These are phyloP conservation scores for Apiotrichum porosum DNA, from an alignment of 1,284 basidiomycete species.

Conservation along the genomic window DNA sequence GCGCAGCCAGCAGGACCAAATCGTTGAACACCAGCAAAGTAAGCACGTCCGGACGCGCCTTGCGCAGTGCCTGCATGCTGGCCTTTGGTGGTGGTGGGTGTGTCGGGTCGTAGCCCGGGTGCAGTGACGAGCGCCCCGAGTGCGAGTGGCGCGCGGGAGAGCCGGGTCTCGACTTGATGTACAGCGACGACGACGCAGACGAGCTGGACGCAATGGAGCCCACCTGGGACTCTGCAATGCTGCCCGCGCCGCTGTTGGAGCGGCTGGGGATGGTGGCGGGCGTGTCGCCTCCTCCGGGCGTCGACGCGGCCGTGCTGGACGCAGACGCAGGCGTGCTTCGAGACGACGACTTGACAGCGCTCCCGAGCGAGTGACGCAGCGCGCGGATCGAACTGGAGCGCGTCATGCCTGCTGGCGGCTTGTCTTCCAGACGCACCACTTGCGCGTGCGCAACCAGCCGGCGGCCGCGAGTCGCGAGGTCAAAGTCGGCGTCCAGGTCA, in stretches of 20 bases:
- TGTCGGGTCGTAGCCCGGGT: constrained; percentile 3
- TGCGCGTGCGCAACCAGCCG: constrained; percentile 65
- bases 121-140: constrained; percentile 12
- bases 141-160: not conserved
- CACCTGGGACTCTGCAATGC: not conserved
- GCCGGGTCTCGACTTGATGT: not conserved
- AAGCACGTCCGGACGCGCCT: constrained; percentile 48
- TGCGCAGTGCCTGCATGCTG: constrained; percentile 5
- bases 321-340: too few relatives aligned
- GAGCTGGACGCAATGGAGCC: too few relatives aligned
- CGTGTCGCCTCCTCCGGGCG: too few relatives aligned
- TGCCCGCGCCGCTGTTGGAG: not conserved
- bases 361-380: constrained; percentile 21
- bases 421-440: constrained; percentile 46
- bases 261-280: too few relatives aligned
- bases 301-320: not conserved
- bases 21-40: constrained; percentile 64
- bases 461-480: constrained; percentile 64
- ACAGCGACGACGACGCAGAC: constrained; percentile 6
- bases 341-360: constrained; percentile 1
- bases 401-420: constrained; percentile 10
- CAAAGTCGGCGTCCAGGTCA: constrained; percentile 56
- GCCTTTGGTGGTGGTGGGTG: constrained; percentile 1
- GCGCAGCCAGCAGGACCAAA: constrained; percentile 56
- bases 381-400: constrained; percentile 23